Evolutionary conservation across 257 asterid species (phyloP).

Genomic region (Primulina eburnea): DNA sequence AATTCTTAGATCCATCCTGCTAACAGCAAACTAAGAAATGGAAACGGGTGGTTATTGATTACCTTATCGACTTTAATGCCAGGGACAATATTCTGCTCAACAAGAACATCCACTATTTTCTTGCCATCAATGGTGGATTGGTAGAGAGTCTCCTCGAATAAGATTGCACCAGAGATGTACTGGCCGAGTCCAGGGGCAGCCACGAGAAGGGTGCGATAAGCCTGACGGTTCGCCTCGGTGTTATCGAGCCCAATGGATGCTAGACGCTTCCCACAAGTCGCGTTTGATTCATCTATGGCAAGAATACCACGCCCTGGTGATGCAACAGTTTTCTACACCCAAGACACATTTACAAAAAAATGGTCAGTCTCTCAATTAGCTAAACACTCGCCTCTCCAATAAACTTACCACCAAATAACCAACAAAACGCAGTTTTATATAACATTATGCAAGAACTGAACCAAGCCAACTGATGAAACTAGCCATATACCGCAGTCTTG

Average conservation of each 20-base stretch:
- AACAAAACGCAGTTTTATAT: too few relatives aligned
- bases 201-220: conserved; percentile 81
- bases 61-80: conserved; percentile 97
- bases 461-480: background rate
- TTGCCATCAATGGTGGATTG: conserved; percentile 77
- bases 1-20: background rate
- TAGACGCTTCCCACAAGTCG: conserved; percentile 86
- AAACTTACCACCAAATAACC: too few relatives aligned
- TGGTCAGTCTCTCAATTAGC: background rate
- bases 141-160: conserved; percentile 89
- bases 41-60: background rate
- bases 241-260: conserved; percentile 89
- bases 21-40: background rate
- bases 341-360: background rate
- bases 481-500: conserved; percentile 68
- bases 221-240: conserved; percentile 96
- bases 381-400: background rate
- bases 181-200: conserved; percentile 73
- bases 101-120: conserved; percentile 80
- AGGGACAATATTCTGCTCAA: conserved; percentile 75
- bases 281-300: conserved; percentile 95
- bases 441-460: background rate
- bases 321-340: conserved; percentile 72
- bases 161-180: conserved; percentile 87
- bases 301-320: conserved; percentile 85